Evolutionary conservation across 805 yeast genomes (phyloP), one percentile per base, ranked within the genome.

Genomic region (Metschnikowia anglica): DNA sequence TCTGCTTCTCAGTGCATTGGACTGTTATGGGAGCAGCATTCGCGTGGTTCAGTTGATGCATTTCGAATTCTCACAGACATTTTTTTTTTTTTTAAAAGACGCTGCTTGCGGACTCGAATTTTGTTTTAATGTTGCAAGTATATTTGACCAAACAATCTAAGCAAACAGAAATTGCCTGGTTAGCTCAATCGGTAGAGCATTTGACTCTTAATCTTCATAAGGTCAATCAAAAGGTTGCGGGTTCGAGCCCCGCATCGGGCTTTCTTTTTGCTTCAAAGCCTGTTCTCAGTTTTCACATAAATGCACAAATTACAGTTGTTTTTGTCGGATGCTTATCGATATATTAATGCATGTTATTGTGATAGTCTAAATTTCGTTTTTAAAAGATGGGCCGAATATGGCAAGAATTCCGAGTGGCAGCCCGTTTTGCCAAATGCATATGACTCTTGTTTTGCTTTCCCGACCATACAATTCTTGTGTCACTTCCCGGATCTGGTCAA

Each of bases 401-500:
- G 41, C 55, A 9, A 49, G 20, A 8, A 49, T 44, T 7, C 54
- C 55, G 17, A 51, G 33, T 1, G 53, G 52, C 24, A 39, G 46
- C 25, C 30, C 47, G 11, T 45, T 43, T 24, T 49, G 53, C 49
- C 55, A 44, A 13, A 51, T 23, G 29, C 53, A 51, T 5, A 51
- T 44, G 15, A 51, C 39, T 19, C 55, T 39, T 11, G 55, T 45
- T 23, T 45, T 47, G 21, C 17, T 31, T 13, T 23, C 26, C 20
- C 36, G 40, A 8, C 54, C 54, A 26, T 29, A 47, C 28, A 80
- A 54, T 19, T 66, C 63, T 16, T 60, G 58, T 1, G 85, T 77
- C 1, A 78, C 67, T 11, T 58, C 53, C 1, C 76, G 56, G 6
- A 85, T 54, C 51, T 83, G 88, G 24, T 64, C 63, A 18, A 80